These are phyloP conservation scores for Ceratobasidium sp. DNA, from an alignment of 1,284 basidiomycete species.

Conservation along the genomic window DNA sequence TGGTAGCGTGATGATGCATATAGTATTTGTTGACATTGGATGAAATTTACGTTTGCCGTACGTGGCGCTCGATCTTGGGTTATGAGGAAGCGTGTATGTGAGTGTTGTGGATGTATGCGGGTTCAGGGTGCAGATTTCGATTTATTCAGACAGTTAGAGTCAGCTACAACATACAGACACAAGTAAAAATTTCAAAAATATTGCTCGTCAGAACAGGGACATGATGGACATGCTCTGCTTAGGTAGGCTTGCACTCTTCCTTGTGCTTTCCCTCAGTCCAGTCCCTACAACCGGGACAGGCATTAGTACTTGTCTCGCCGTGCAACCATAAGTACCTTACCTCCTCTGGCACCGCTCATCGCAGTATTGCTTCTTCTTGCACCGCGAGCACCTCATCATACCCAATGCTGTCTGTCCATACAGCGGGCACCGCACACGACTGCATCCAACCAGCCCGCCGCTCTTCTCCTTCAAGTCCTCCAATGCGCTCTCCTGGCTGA, in stretches of 20 bases:
- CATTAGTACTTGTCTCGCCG: background rate
- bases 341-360: slow-evolving; percentile 38
- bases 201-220: background rate
- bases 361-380: slow-evolving; percentile 40
- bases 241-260: slow-evolving; percentile 29
- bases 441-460: slow-evolving; percentile 33
- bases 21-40: slow-evolving; percentile 19
- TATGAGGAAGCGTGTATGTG: background rate
- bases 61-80: background rate
- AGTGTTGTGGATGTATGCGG: background rate
- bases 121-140: background rate
- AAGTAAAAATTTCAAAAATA: background rate
- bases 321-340: background rate
- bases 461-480: slow-evolving; percentile 38
- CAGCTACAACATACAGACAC: background rate
- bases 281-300: slow-evolving; percentile 5
- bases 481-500: slow-evolving; percentile 30
- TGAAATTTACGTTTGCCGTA: slow-evolving; percentile 6
- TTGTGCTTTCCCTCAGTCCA: slow-evolving; percentile 41
- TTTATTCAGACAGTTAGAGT: background rate
- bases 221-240: no score
- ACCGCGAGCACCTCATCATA: slow-evolving; percentile 39
- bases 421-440: slow-evolving; percentile 34
- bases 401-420: slow-evolving; percentile 35
- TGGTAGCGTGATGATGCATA: background rate